Evolutionary conservation across 768 basidiomycete species (phyloP).

Genomic region (Lyophyllum atratum): DNA sequence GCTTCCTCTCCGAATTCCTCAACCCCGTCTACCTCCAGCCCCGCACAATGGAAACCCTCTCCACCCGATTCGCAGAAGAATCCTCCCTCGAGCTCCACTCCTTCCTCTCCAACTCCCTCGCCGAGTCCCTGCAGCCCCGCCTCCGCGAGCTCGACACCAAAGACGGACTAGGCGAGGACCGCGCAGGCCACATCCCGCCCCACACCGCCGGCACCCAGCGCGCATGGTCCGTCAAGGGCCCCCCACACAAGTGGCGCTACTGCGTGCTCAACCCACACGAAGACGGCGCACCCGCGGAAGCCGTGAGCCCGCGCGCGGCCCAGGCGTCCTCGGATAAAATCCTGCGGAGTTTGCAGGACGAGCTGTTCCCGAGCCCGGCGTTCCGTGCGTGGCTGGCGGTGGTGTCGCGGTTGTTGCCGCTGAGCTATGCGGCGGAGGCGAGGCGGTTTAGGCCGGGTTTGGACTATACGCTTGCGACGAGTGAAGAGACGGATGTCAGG

Average conservation of each 20-base stretch:
- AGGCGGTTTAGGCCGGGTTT: conserved; percentile 89
- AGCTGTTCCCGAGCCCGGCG: conserved; percentile 76
- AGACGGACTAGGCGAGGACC: conserved; percentile 63
- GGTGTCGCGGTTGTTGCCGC: conserved; percentile 71
- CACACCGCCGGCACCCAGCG: conserved; percentile 64
- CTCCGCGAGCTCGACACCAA: conserved; percentile 62
- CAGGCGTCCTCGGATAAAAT: conserved; percentile 57
- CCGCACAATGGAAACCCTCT: conserved; percentile 78
- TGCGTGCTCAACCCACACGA: conserved; percentile 56
- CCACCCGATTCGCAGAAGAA: conserved; percentile 79
- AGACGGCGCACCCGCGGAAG: conserved; percentile 39
- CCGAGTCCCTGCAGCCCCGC: conserved; percentile 63
- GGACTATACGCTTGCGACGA: conserved; percentile 93
- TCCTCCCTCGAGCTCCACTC: conserved; percentile 88
- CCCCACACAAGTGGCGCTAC: conserved; percentile 95
- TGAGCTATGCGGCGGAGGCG: conserved; percentile 75
- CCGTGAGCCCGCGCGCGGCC: conserved; percentile 54
- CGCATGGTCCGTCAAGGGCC: conserved; percentile 77
- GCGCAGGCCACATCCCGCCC: conserved; percentile 56
- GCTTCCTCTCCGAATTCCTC: conserved; percentile 82
- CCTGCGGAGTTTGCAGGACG: conserved; percentile 69
- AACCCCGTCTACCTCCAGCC: conserved; percentile 89
- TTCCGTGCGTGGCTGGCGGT: conserved; percentile 89
- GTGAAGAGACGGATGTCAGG: conserved; percentile 77
- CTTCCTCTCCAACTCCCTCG: conserved; percentile 75